phyloP scores from a whole-genome alignment of 108 stramenopile species.

The Nitzschia sp. region DNA sequence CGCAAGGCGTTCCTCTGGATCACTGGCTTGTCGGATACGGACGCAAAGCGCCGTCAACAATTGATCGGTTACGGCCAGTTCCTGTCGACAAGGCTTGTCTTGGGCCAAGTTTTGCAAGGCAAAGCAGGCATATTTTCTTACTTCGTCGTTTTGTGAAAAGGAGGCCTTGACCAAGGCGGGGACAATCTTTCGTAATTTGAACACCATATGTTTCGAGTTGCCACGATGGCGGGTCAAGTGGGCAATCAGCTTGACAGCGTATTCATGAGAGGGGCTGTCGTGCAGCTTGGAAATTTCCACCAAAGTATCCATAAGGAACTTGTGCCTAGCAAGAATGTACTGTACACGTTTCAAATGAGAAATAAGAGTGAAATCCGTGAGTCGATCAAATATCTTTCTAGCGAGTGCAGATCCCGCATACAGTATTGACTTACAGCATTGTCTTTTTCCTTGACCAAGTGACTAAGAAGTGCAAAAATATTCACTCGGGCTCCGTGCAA shows the following conservation, averaged over 20 bases:
- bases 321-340: constrained; percentile 58
- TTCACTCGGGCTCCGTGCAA: constrained; percentile 62
- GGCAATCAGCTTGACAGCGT: constrained; percentile 66
- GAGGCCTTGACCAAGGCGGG: constrained; percentile 65
- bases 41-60: constrained; percentile 57
- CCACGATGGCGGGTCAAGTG: constrained; percentile 74
- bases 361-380: constrained; percentile 12
- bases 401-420: no score
- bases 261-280: constrained; percentile 60
- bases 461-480: constrained; percentile 64
- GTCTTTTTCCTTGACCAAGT: constrained; percentile 80
- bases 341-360: constrained; percentile 13
- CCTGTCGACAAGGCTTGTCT: constrained; percentile 72
- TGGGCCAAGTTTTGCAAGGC: constrained; percentile 81
- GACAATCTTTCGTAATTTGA: constrained; percentile 52
- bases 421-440: constrained; percentile 71
- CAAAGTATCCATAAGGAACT: constrained; percentile 45
- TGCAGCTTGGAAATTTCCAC: constrained; percentile 62
- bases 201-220: constrained; percentile 69
- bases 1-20: constrained; percentile 48
- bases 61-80: constrained; percentile 56
- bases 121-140: constrained; percentile 63
- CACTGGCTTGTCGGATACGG: constrained; percentile 36
- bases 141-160: constrained; percentile 50
- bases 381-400: no score